phyloP scores from a whole-genome alignment of 2,329 filamentous ascomycete genomes.

The Harringtonia lauricola region DNA sequence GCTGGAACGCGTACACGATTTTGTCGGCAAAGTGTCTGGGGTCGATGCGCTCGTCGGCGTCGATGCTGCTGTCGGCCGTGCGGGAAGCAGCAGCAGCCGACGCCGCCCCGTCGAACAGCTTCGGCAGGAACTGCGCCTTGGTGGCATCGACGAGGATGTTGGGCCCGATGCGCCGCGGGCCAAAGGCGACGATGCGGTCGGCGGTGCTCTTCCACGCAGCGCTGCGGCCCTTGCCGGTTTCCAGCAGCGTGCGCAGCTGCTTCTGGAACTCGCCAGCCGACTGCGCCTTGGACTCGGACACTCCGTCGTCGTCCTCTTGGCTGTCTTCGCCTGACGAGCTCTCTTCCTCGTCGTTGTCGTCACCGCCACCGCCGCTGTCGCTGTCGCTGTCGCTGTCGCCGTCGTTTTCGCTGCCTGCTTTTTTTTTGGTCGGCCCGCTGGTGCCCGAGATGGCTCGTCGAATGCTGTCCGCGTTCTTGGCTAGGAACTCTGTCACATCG shows the following conservation, averaged over 20 bases:
- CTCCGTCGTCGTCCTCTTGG: constrained; percentile 31
- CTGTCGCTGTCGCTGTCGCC: background rate
- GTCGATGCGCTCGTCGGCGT: constrained; percentile 38
- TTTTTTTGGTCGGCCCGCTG: constrained; percentile 8
- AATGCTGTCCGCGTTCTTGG: constrained; percentile 66
- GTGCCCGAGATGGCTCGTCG: constrained; percentile 31
- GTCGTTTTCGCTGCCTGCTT: constrained; percentile 13
- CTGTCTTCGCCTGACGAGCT: constrained; percentile 28
- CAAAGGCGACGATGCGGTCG: constrained; percentile 81
- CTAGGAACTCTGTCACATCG: constrained; percentile 72
- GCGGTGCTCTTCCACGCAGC: constrained; percentile 70
- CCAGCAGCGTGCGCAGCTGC: constrained; percentile 57
- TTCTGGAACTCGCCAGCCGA: constrained; percentile 67
- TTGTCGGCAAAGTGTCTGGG: constrained; percentile 75
- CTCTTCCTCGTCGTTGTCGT: constrained; percentile 25
- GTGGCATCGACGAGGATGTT: constrained; percentile 86
- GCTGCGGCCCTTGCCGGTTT: constrained; percentile 51
- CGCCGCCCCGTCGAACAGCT: constrained; percentile 32
- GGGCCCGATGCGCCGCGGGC: constrained; percentile 71
- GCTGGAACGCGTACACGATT: constrained; percentile 86
- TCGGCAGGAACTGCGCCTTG: constrained; percentile 56
- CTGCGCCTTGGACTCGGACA: constrained; percentile 50
- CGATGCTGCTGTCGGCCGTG: constrained; percentile 18
- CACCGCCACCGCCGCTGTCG: constrained; percentile 20
- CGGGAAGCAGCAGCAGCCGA: too few relatives aligned